Base-by-base conservation (phyloP, 148 eudicot species). In the Beta vulgaris region DNA sequence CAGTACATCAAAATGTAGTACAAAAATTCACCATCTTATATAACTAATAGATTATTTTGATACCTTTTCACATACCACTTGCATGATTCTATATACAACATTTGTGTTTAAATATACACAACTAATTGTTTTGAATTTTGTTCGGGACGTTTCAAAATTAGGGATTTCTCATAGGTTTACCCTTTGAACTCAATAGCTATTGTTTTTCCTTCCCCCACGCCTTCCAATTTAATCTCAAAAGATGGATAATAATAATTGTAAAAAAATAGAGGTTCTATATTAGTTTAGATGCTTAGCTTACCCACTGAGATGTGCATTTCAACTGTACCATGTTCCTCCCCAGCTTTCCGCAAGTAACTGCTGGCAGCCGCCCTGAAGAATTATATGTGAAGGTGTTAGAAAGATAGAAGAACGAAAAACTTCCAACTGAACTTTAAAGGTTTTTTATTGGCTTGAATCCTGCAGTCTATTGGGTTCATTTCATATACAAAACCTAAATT, bases 311-410 rank as follows among this genome's bases (percentile, higher is more conserved):
- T 85, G 73, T 81, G 82, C 76, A 95, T 95, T 62, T 86, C 76
- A 73, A 95, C 97, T 11, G 99, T 95, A 42, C 99, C 97, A 76
- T 95, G 97, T 21, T 59, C 79, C 60, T 92, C 94, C 31, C 97
- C 97, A 48, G 91, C 88, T 70, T 77, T 80, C 81, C 76, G 78
- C 51, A 95, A 91, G 78, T 95, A 95, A 46, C 75, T 84, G 83
- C 97, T 92, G 58, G 97, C 99, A 31, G 78, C 82, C 49, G 43
- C 81, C 86, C 99, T 95, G 91, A 61, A 78, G 74, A 76, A 53
- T 48, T 39, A 57, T 29, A 44, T 26, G 21, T 31, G 28, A 48
- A 29, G 26, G 68, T 12, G 18, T 55, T 14, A 48, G 36, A 26
- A 15, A 34, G 34, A 26, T n/a, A 18, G 43, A 21, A 6, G 25